A percentile compares a stretch with the other conserved stretches of the same genome.
Conservation (phyloP, 208 protist genomes). For the Trypanosoma congolense region DNA sequence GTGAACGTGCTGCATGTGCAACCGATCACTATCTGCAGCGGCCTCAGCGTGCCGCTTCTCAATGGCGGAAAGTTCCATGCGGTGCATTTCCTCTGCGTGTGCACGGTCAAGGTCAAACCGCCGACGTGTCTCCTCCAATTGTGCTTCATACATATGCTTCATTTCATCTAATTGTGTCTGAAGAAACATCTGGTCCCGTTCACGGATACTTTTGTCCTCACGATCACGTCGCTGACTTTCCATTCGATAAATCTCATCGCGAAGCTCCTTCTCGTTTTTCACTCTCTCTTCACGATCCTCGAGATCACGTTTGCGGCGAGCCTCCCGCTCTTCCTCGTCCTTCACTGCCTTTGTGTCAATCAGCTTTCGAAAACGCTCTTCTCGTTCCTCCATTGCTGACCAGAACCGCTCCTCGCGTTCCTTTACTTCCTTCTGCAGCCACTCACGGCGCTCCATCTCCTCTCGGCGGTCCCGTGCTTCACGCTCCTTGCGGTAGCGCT, state of each 20-base stretch:
- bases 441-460: constrained; percentile 52
- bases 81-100: constrained; percentile 67
- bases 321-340: constrained; percentile 83
- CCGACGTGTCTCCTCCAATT: constrained; percentile 68
- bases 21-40: constrained; percentile 40
- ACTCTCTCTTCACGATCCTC: constrained; percentile 68
- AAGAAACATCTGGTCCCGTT: constrained; percentile 54
- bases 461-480: constrained; percentile 68
- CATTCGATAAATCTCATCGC: constrained; percentile 55
- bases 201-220: constrained; percentile 43
- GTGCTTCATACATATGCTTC: constrained; percentile 44
- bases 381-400: constrained; percentile 53
- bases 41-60: constrained; percentile 65
- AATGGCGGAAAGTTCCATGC: constrained; percentile 53
- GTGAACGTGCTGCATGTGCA: constrained; percentile 57
- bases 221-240: constrained; percentile 66
- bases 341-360: constrained; percentile 44
- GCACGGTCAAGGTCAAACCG: constrained; percentile 60
- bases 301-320: constrained; percentile 63
- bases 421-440: constrained; percentile 59
- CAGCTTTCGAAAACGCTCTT: constrained; percentile 49
- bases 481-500: constrained; percentile 83
- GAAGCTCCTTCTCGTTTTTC: constrained; percentile 59
- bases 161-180: constrained; percentile 69
- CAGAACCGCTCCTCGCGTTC: constrained; percentile 81